phyloP scores from a whole-genome alignment of 75 land plant genomes.

The Chamaecyparis obtusa region DNA sequence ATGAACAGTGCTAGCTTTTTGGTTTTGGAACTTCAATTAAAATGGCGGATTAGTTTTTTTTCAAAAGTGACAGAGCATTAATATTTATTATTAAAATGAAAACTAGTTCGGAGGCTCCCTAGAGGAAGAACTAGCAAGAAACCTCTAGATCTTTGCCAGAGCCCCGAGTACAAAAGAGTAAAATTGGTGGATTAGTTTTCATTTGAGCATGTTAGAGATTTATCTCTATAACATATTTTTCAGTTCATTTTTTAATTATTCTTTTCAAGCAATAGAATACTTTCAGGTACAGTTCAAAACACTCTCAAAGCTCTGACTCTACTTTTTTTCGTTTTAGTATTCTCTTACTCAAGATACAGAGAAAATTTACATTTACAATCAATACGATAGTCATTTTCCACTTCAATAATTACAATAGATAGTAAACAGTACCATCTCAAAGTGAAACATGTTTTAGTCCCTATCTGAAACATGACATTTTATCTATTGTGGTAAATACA shows the following conservation, averaged over 20 bases:
- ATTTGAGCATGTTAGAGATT: background rate
- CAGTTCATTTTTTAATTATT: background rate
- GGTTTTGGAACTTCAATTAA: conserved; percentile 18
- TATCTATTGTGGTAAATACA: background rate
- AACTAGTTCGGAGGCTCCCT: no score
- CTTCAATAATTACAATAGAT: background rate
- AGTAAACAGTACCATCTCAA: background rate
- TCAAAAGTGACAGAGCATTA: no score
- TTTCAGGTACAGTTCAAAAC: background rate
- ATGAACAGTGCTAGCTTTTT: background rate
- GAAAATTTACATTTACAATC: background rate
- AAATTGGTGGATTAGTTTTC: background rate
- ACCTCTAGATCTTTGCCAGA: no score
- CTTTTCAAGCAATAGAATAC: background rate
- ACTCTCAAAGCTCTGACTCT: background rate
- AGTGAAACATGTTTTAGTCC: background rate
- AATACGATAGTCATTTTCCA: background rate
- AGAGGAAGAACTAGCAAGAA: no score
- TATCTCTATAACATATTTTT: background rate
- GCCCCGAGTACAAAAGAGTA: no score
- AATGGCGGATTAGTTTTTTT: background rate
- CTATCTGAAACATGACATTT: background rate
- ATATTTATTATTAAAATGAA: no score
- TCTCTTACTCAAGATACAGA: background rate
- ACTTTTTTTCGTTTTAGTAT: background rate